These are phyloP conservation scores for Flaveria floridana DNA, from an alignment of 140 eudicot genomes.

Conservation along the genomic window DNA sequence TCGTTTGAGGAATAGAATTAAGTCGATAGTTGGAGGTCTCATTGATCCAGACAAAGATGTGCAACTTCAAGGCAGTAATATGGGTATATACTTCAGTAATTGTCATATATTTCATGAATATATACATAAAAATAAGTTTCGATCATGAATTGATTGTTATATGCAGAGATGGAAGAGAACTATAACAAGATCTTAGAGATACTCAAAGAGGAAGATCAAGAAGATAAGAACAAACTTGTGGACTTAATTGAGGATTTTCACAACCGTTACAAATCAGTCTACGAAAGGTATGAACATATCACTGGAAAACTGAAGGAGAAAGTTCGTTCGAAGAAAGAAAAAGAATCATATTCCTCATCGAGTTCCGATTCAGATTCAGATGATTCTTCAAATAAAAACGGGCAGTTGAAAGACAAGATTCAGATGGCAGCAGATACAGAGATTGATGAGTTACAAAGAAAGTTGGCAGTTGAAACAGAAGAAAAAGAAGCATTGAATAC, in stretches of 20 bases:
- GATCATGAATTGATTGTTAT: constrained; percentile 12
- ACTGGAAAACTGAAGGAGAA: constrained; percentile 45
- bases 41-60: constrained; percentile 72
- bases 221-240: constrained; percentile 35
- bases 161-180: constrained; percentile 63
- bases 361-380: constrained; percentile 75
- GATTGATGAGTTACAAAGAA: constrained; percentile 47
- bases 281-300: constrained; percentile 38
- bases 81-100: constrained; percentile 44
- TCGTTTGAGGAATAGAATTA: constrained; percentile 48
- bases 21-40: constrained; percentile 62
- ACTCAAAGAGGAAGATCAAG: constrained; percentile 48
- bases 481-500: constrained; percentile 50
- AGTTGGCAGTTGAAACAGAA: constrained; percentile 39
- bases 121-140: neutral
- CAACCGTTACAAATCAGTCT: constrained; percentile 49
- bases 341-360: constrained; percentile 43
- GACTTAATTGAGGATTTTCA: constrained; percentile 50
- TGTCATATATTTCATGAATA: neutral
- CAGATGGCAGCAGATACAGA: constrained; percentile 41
- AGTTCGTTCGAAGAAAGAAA: constrained; percentile 38
- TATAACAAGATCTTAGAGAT: constrained; percentile 54
- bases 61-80: constrained; percentile 68
- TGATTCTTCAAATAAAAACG: constrained; percentile 44
- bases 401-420: constrained; percentile 30